Evolutionary conservation across 2,329 filamentous ascomycete species (phyloP), one percentile per base, ranked within the genome.

Genomic region (Dactylellina cionopaga): DNA sequence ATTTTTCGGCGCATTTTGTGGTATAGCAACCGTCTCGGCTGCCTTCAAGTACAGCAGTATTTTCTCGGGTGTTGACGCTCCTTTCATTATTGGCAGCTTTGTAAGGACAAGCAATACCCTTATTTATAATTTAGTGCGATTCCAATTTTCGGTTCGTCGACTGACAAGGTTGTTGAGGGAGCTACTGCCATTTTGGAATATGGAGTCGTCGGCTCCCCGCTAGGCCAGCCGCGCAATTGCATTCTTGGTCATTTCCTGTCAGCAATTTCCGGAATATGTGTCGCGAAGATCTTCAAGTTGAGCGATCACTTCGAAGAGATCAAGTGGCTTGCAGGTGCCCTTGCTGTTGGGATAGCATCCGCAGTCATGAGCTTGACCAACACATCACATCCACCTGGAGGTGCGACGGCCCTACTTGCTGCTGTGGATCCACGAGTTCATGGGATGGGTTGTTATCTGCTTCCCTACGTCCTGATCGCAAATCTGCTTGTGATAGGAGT

Each of bases 121-220:
- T n/a, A n/a, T n/a, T n/a, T n/a, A n/a, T n/a, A n/a, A n/a, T n/a
- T n/a, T n/a, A n/a, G n/a, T n/a, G n/a, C n/a, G n/a, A n/a, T n/a
- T n/a, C n/a, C n/a, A n/a, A n/a, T n/a, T n/a, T n/a, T n/a, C n/a
- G n/a, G 24, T 9, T 22, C 17, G 4, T 35, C 41, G 5, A 55
- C 35, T 13, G 6, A 5, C n/a, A n/a, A 15, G 22, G 1, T 41
- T 74, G 31, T 35, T n/a, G n/a, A 90, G 88, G 90, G 90, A 55
- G 90, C 90, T 3, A 87, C 89, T 2, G 90, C 90, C 10, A 89
- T 92, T 15, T 84, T 92, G 35, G 85, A 90, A 76, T 92, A 90
- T 79, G 88, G 88, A 76, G 84, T 87, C 46, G 88, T 92, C 75
- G 87, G 90, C 55, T 89, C 89, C 0, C 89, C 90, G 0, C 85